phyloP scores from a whole-genome alignment of 306 rosid species.

The Coriaria nepalensis region DNA sequence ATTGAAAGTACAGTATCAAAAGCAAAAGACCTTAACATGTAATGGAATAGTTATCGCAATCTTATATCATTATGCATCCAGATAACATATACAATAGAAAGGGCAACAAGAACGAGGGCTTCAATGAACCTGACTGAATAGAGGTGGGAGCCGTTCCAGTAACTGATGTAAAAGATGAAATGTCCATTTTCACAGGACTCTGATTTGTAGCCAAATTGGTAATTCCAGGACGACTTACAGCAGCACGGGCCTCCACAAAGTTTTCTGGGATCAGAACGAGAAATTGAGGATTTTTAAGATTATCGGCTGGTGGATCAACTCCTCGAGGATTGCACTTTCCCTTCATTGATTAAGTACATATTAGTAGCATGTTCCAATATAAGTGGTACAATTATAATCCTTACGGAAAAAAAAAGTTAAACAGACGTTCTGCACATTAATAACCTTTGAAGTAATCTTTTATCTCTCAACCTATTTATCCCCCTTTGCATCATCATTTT shows the following conservation, averaged over 20 bases:
- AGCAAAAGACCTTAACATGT: too few relatives aligned
- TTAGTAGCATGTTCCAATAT: background rate
- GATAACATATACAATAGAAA: constrained; percentile 1
- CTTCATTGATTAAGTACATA: constrained; percentile 33
- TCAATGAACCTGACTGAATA: constrained; percentile 50
- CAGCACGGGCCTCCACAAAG: constrained; percentile 74
- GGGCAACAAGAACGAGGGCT: constrained; percentile 6
- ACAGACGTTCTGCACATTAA: too few relatives aligned
- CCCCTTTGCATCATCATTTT: too few relatives aligned
- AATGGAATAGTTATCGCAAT: too few relatives aligned
- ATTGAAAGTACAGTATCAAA: too few relatives aligned
- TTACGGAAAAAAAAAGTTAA: background rate
- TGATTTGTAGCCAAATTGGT: constrained; percentile 55
- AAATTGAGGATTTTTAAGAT: constrained; percentile 39
- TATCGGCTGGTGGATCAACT: constrained; percentile 60
- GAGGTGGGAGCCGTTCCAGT: constrained; percentile 65
- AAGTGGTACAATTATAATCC: background rate
- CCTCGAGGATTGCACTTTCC: constrained; percentile 61
- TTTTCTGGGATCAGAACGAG: constrained; percentile 76
- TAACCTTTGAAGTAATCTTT: too few relatives aligned
- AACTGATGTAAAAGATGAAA: constrained; percentile 49
- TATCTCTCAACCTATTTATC: too few relatives aligned
- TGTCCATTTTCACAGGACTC: constrained; percentile 80
- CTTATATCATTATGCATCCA: background rate
- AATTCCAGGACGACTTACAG: constrained; percentile 70